phyloP scores from a whole-genome alignment of 1,284 basidiomycete species.

The Sanguinoderma infundibulare region DNA sequence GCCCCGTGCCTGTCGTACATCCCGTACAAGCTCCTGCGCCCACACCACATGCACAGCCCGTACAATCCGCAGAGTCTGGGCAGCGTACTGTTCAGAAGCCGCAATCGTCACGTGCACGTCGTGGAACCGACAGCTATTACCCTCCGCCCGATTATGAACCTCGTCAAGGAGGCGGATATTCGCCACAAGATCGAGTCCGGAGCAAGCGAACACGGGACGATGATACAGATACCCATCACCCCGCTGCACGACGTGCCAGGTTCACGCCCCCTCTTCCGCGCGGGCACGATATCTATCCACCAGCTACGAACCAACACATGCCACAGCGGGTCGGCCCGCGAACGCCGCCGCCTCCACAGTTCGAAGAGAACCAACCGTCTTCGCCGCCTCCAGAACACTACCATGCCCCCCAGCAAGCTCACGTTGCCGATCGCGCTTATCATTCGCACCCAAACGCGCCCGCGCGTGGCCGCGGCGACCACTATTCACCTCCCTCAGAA shows the following conservation, averaged over 20 bases:
- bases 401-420: background rate
- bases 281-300: background rate
- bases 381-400: background rate
- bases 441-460: background rate
- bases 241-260: background rate
- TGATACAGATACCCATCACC: background rate
- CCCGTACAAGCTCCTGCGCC: background rate
- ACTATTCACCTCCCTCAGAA: background rate
- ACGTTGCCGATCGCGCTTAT: background rate
- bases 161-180: background rate
- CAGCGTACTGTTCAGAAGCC: background rate
- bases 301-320: background rate
- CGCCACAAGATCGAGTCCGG: background rate
- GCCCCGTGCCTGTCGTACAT: no score
- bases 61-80: no score
- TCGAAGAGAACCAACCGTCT: background rate
- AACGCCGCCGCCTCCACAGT: background rate
- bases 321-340: background rate
- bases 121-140: background rate
- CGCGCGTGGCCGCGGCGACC: background rate
- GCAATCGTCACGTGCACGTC: background rate
- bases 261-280: background rate
- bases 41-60: background rate
- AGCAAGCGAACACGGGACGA: background rate
- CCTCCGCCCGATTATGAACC: background rate